Conservation (phyloP, 1,284 basidiomycete genomes). For the Moniliella sp. region DNA sequence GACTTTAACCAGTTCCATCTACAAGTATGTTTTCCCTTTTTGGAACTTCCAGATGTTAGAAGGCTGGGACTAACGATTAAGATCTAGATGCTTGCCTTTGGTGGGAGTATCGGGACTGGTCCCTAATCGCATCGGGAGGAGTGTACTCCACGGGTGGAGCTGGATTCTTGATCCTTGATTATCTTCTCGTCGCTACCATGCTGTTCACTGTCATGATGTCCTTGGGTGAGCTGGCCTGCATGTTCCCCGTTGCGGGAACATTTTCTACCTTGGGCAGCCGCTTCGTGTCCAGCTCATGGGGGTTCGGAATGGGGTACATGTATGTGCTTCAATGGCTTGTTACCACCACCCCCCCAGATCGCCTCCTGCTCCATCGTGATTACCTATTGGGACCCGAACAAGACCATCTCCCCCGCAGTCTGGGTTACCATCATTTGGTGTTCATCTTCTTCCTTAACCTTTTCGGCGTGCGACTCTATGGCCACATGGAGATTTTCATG, state of each 20-base stretch:
- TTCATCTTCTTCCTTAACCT: slow-evolving; percentile 11
- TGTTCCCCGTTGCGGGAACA: slow-evolving; percentile 19
- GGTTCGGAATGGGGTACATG: slow-evolving; percentile 41
- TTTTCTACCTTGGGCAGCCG: slow-evolving; percentile 20
- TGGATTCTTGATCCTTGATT: slow-evolving; percentile 16
- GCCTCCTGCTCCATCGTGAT: slow-evolving; percentile 35
- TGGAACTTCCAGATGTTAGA: no score
- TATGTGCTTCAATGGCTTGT: slow-evolving; percentile 22
- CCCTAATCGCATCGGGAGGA: slow-evolving; percentile 17
- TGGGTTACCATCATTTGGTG: slow-evolving; percentile 20
- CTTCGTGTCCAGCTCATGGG: slow-evolving; percentile 44
- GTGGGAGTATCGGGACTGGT: slow-evolving; percentile 24
- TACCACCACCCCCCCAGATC: slow-evolving; percentile 21
- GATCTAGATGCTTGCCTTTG: slow-evolving; percentile 20
- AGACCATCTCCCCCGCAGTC: slow-evolving; percentile 12
- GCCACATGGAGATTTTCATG: slow-evolving; percentile 42
- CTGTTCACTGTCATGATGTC: slow-evolving; percentile 16
- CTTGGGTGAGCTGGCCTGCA: slow-evolving; percentile 19
- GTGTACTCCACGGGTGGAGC: slow-evolving; percentile 20
- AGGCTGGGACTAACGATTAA: no score
- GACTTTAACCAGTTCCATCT: no score
- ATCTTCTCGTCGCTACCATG: slow-evolving; percentile 17
- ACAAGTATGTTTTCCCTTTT: no score
- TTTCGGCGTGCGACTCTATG: slow-evolving; percentile 28
- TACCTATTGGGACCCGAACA: slow-evolving; percentile 22